These are phyloP conservation scores for Plasmodium ovale DNA, from an alignment of 169 alveolate genomes.

Conservation along the genomic window DNA sequence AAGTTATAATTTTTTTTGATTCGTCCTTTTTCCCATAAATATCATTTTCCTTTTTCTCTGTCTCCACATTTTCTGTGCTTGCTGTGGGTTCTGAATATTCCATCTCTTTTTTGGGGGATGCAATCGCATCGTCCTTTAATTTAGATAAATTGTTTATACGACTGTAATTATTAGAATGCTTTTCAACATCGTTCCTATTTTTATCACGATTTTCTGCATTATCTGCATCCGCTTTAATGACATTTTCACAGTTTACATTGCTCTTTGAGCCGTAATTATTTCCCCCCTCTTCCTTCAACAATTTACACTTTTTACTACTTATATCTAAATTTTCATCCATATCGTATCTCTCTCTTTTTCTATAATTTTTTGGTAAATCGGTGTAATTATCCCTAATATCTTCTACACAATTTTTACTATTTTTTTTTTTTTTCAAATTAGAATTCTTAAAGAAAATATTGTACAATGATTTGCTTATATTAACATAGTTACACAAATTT, in stretches of 20 bases:
- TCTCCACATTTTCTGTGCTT: background rate
- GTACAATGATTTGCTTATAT: constrained; percentile 39
- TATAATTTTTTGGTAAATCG: background rate
- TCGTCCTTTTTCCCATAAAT: constrained; percentile 1
- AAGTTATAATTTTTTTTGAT: constrained; percentile 36
- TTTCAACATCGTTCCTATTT: background rate
- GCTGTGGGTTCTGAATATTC: too few species aligned
- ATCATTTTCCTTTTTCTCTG: background rate
- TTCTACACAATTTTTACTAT: background rate
- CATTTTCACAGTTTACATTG: background rate
- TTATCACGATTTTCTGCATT: background rate
- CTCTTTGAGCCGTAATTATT: background rate
- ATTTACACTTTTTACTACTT: constrained; percentile 4
- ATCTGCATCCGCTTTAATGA: background rate
- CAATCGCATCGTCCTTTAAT: background rate
- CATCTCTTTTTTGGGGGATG: too few species aligned
- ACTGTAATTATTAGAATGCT: background rate
- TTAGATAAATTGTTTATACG: background rate
- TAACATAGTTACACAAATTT: constrained; percentile 33
- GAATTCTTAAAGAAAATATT: constrained; percentile 28
- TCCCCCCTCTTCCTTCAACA: background rate
- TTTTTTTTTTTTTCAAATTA: background rate
- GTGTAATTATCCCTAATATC: constrained; percentile 1
- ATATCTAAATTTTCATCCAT: background rate
- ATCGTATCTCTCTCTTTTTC: constrained; percentile 29